A percentile compares a stretch with the other conserved stretches of the same genome.
phyloP scores from a whole-genome alignment of 2,329 filamentous ascomycete genomes.

The Lachnellula hyalina region DNA sequence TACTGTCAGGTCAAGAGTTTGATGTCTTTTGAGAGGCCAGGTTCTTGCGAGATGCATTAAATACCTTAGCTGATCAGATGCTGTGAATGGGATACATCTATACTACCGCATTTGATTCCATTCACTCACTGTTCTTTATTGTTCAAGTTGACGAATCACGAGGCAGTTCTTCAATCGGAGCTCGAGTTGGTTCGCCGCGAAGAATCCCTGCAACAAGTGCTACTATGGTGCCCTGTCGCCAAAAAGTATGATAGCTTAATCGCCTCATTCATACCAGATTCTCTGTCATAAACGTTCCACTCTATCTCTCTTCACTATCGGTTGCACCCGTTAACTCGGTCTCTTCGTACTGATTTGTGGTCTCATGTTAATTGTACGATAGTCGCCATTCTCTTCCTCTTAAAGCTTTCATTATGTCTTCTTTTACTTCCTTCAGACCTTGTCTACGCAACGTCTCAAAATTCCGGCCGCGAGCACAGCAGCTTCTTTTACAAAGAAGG shows the following conservation, averaged over 20 bases:
- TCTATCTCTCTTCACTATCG: background rate
- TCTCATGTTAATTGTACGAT: slow-evolving; percentile 24
- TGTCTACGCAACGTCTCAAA: slow-evolving; percentile 18
- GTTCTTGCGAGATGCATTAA: background rate
- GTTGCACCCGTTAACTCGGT: slow-evolving; percentile 4
- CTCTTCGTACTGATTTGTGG: slow-evolving; percentile 18
- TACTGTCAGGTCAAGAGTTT: background rate
- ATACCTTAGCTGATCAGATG: background rate
- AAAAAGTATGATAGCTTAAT: background rate
- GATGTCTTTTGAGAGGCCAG: background rate
- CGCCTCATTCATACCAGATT: background rate
- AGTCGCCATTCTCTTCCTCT: slow-evolving; percentile 6
- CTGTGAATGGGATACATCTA: background rate
- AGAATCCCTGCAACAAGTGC: background rate
- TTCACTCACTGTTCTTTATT: background rate
- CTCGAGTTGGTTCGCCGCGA: background rate
- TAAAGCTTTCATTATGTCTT: slow-evolving; percentile 23
- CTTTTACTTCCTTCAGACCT: slow-evolving; percentile 14
- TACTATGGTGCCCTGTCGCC: background rate
- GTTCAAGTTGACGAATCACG: background rate
- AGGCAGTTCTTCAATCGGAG: too few relatives aligned
- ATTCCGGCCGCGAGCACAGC: slow-evolving; percentile 11
- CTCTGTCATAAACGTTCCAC: background rate
- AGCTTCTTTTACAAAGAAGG: slow-evolving; percentile 19
- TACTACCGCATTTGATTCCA: background rate